These are phyloP conservation scores for Dipodascopsis uninucleata DNA, from an alignment of 805 yeast species.

Conservation along the genomic window DNA sequence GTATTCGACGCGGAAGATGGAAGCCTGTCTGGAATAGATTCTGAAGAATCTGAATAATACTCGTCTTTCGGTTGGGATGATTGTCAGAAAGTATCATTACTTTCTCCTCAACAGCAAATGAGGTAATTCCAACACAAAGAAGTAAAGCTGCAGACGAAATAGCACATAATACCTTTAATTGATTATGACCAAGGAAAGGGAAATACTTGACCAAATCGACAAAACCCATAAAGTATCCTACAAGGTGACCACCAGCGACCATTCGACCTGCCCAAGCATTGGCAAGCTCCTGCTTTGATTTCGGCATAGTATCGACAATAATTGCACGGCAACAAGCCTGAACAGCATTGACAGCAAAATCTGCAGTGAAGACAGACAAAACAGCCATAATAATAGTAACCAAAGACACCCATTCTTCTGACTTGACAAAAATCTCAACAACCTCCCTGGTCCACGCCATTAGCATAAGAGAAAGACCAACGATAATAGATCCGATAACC, in stretches of 20 bases:
- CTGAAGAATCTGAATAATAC: constrained; percentile 9
- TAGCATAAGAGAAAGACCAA: constrained; percentile 44
- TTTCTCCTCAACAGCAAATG: constrained; percentile 45
- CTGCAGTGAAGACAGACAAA: constrained; percentile 50
- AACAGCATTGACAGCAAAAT: constrained; percentile 49
- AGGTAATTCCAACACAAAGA: constrained; percentile 41
- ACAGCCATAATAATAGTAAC: constrained; percentile 48
- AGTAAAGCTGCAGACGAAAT: constrained; percentile 46
- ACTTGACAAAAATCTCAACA: constrained; percentile 41
- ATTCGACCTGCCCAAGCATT: constrained; percentile 68
- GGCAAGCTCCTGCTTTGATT: constrained; percentile 53
- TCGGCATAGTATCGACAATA: constrained; percentile 58
- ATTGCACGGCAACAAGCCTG: constrained; percentile 65
- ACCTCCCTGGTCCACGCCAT: constrained; percentile 48
- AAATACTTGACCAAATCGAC: constrained; percentile 41
- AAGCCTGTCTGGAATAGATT: constrained; percentile 17
- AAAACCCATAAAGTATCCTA: constrained; percentile 55
- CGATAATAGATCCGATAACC: constrained; percentile 51
- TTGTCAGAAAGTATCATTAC: constrained; percentile 13
- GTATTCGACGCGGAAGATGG: constrained; percentile 48
- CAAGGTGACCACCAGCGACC: constrained; percentile 57
- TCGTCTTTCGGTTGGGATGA: background rate
- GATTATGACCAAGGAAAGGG: constrained; percentile 46
- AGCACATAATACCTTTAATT: constrained; percentile 50
- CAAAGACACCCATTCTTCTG: constrained; percentile 9